Base-by-base conservation (phyloP, 805 yeast genomes). In the Naumovozyma baii region DNA sequence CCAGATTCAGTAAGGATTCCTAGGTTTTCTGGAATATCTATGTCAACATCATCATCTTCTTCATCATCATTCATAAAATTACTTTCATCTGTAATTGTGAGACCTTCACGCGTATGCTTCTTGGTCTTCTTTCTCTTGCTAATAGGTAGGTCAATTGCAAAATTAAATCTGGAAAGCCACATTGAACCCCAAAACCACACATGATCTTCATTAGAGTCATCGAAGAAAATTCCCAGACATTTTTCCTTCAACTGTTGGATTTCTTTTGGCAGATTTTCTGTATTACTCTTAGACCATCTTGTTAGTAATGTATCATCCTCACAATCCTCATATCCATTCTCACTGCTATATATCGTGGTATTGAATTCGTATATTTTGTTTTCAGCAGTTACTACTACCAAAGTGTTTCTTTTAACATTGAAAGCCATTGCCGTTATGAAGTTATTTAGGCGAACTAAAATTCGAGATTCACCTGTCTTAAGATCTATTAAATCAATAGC, bases 171-270 rank as follows among this genome's bases (percentile, higher is more conserved):
- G 3, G 81, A 73, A 13, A 88, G 48, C 94, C 95, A 90, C 38
- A 74, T 74, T 16, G 83, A 70, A 1, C 96, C 94, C 74, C 84
- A 87, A n/a, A 86, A 62, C 96, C 96, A 90, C 13, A 82, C 64
- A 40, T 74, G 68, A 26, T 63, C 52, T 1, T 62, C 48, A 26
- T 63, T 60, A 3, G 57, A 53, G 8, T 57, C 59, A 38, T 76
- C 77, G 13, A 58, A 54, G 54, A 83, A 84, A 10, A 83, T 59
- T 13, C 95, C 96, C 43, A 74, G 70, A 40, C 94, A 79, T 50
- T 80, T 78, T 41, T 83, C 90, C 14, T 72, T 73, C 39, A 73
- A 64, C 2, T 66, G 57, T 14, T 69, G 54, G 45, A 82, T 78
- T 44, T 76, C 76, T 29, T 66, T 66, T 2, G 97, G 96, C 47